Conservation (phyloP, 192 early-diverging fungal genomes). For the Entomortierella chlamydospora region DNA sequence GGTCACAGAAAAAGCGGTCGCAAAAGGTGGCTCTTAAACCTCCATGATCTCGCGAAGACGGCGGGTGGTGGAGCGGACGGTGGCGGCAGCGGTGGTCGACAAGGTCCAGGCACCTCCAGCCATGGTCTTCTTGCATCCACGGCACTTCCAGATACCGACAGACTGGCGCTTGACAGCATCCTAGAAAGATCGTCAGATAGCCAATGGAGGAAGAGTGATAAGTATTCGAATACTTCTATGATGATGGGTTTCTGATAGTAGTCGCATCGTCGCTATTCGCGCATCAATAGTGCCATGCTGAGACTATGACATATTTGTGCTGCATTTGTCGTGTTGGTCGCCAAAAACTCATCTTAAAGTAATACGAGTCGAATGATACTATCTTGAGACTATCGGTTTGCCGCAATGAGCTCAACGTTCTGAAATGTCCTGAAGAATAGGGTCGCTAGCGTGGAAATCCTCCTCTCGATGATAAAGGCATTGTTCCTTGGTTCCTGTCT, state of each 20-base stretch:
- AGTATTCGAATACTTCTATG: constrained; percentile 41
- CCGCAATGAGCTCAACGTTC: too few relatives aligned
- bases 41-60: constrained; percentile 96
- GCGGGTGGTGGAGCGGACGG: constrained; percentile 95
- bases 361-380: too few relatives aligned
- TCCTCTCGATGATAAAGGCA: too few relatives aligned
- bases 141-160: constrained; percentile 99
- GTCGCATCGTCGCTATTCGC: constrained; percentile 77
- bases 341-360: too few relatives aligned
- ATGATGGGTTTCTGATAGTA: too few relatives aligned
- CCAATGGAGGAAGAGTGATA: constrained; percentile 74
- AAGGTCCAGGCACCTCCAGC: constrained; percentile 99
- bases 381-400: too few relatives aligned
- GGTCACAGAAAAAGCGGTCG: neutral
- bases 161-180: constrained; percentile 93
- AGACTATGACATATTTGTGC: too few relatives aligned
- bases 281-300: constrained; percentile 94
- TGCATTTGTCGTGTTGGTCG: too few relatives aligned
- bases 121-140: constrained; percentile 92
- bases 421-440: too few relatives aligned
- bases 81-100: constrained; percentile 90
- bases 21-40: constrained; percentile 69
- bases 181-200: constrained; percentile 61
- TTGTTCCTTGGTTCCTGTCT: too few relatives aligned
- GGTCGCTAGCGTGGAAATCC: too few relatives aligned